Conservation (phyloP, 306 rosid genomes). For the Dryas drummondii region DNA sequence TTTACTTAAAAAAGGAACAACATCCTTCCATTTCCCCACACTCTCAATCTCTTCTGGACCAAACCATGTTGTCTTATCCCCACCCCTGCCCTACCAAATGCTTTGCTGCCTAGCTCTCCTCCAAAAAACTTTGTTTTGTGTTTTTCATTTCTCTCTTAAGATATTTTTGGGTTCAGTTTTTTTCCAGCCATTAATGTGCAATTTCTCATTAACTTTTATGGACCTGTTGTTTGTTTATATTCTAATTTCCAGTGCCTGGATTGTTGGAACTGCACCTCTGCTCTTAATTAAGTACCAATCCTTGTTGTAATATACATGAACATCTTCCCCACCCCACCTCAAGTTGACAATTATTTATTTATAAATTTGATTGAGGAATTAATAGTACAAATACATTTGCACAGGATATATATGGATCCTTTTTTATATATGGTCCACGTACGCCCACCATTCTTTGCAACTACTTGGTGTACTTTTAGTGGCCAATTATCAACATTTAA, state of each 20-base stretch:
- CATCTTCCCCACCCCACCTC: too few relatives aligned
- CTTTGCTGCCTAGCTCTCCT: constrained; percentile 11
- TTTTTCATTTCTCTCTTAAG: too few relatives aligned
- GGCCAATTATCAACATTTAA: too few relatives aligned
- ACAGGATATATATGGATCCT: too few relatives aligned
- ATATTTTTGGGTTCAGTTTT: constrained; percentile 22
- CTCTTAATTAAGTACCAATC: neutral
- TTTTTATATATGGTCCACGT: too few relatives aligned
- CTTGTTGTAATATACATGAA: too few relatives aligned
- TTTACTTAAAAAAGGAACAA: constrained; percentile 18
- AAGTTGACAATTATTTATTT: too few relatives aligned
- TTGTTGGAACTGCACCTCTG: neutral
- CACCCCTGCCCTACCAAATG: constrained; percentile 17
- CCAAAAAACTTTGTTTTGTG: neutral
- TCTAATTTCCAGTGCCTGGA: neutral
- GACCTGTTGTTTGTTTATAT: neutral
- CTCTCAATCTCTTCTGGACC: constrained; percentile 22
- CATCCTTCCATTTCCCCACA: constrained; percentile 28
- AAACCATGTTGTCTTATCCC: constrained; percentile 11
- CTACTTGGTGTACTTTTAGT: too few relatives aligned
- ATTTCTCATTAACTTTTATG: neutral
- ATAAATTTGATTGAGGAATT: too few relatives aligned
- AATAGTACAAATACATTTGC: too few relatives aligned
- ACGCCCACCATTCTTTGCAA: too few relatives aligned
- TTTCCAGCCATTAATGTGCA: too few relatives aligned